Conservation (phyloP, 163 green algal genomes). For the Scenedesmus sp. region DNA sequence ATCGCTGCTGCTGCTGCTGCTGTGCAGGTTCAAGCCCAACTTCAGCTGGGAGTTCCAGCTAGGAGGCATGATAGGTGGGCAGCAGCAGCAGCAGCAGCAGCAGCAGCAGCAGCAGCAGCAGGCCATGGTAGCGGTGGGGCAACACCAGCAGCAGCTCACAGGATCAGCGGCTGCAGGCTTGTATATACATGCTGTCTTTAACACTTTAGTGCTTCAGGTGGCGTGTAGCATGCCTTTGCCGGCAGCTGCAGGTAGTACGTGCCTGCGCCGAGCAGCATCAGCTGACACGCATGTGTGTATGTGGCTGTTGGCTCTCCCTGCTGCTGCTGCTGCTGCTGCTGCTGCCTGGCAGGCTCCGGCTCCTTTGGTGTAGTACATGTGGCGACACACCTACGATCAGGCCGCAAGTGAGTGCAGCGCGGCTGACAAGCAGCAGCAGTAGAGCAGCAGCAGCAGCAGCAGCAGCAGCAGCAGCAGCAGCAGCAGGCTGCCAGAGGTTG, state of each 20-base stretch:
- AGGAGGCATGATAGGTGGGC: constrained; percentile 37
- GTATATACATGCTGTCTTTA: no score
- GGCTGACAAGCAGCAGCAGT: background rate
- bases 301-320: background rate
- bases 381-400: constrained; percentile 25
- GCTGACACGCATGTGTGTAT: background rate
- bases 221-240: background rate
- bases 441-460: constrained; percentile 22
- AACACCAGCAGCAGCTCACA: background rate
- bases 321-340: background rate
- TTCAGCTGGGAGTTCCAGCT: constrained; percentile 38
- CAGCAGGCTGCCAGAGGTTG: background rate
- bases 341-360: constrained; percentile 29
- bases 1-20: background rate
- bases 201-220: background rate
- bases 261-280: no score
- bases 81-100: constrained; percentile 11
- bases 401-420: constrained; percentile 26
- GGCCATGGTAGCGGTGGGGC: background rate
- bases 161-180: background rate
- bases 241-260: background rate
- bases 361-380: constrained; percentile 51
- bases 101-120: background rate
- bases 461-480: constrained; percentile 30
- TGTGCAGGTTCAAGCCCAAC: constrained; percentile 13